These are phyloP conservation scores for Vanrija sp. DNA, from an alignment of 1,284 basidiomycete genomes.

Conservation along the genomic window DNA sequence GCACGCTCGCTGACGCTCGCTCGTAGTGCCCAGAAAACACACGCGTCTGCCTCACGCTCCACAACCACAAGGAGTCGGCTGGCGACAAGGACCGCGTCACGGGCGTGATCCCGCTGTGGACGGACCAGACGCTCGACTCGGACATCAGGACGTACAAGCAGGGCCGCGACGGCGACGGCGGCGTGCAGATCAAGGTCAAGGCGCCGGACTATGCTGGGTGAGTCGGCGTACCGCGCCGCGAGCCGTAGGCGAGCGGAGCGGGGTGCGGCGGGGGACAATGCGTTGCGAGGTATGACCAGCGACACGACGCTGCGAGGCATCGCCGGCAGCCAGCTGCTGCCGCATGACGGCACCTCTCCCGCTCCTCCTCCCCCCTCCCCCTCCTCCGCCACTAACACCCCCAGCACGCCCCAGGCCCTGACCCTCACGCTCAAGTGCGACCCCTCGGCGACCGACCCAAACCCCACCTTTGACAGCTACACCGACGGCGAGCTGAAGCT, in stretches of 20 bases:
- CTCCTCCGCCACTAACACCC: too few relatives aligned
- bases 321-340: too few relatives aligned
- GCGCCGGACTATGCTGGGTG: constrained; percentile 44
- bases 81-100: constrained; percentile 38
- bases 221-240: constrained; percentile 8
- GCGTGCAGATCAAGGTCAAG: constrained; percentile 30
- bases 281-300: not conserved
- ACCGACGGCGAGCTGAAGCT: constrained; percentile 31
- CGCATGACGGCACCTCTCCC: not conserved
- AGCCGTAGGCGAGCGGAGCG: too few relatives aligned
- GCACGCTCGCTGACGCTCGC: not conserved
- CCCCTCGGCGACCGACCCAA: constrained; percentile 1
- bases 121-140: constrained; percentile 20
- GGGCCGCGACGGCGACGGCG: constrained; percentile 29
- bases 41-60: constrained; percentile 38
- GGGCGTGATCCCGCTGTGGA: constrained; percentile 46
- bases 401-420: constrained; percentile 3
- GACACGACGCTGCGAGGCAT: not conserved
- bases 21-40: constrained; percentile 42
- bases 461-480: constrained; percentile 26
- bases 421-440: constrained; percentile 11
- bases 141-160: constrained; percentile 24
- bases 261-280: too few relatives aligned
- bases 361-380: too few relatives aligned
- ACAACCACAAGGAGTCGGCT: constrained; percentile 42